Evolutionary conservation across 768 basidiomycete species (phyloP), one percentile per base, ranked within the genome.

Genomic region (Pisolithus marmoratus): DNA sequence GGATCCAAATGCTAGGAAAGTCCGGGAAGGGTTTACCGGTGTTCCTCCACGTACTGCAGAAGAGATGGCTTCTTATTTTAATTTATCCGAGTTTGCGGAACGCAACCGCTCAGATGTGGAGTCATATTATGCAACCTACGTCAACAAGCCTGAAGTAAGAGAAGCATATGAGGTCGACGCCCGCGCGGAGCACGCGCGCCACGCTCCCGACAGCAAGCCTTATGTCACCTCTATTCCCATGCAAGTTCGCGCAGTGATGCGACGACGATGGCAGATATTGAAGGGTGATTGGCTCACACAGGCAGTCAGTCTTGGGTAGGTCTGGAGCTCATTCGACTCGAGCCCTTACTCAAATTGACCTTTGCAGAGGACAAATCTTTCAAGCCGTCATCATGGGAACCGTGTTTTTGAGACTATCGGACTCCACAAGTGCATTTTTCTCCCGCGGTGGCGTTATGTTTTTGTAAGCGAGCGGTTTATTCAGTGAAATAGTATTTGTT

Each of bases 391-490:
- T 68, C 41, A 46, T 53, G 9, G 66, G 63, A 29, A 72, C 71
- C 1, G 67, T 78, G 26, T 81, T 77, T 67, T 72, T 74, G 54
- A 63, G 65, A 12, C 51, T 75, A 23, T 58, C 69, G 0, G 56
- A 60, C 37, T 63, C 58, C 29, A 78, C 79, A 2, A 46, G 41
- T 17, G 48, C 51, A n/a, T 67, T 55, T 49, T 61, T 57, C 49
- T 82, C 84, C n/a, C 79, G 89, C 19, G 87, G 87, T 38, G 83
- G 88, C 68, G 74, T 85, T 22, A 71, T 92, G 19, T 90, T 87
- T 77, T 88, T 90, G 78, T 84, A 63, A 31, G 79, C 68, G 24
- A 11, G 22, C 31, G 5, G 34, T 36, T 17, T 34, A 27, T 3
- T 3, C 12, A 19, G 36, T 24, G 15, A 14, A 15, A 52, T 68